Percentiles rank a stretch among this genome's conserved stretches.
Conservation (phyloP, 2,329 filamentous ascomycete genomes). For the Colletotrichum spinosum region DNA sequence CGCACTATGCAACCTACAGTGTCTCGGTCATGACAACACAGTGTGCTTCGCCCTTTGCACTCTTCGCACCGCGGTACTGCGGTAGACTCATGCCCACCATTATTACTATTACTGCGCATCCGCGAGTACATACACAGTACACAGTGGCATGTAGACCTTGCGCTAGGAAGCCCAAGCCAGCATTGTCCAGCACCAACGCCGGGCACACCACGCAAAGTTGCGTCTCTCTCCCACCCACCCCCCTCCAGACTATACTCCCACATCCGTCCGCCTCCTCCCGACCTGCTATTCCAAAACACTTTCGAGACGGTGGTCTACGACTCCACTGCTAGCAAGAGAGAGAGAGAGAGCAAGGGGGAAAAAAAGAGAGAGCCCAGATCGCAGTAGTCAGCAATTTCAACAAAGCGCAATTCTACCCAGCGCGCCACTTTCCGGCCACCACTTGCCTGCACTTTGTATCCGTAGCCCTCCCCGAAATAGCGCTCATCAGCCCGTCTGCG, state of each 20-base stretch:
- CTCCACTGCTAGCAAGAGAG: conserved; percentile 25
- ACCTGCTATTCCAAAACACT: conserved; percentile 39
- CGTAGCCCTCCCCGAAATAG: conserved; percentile 31
- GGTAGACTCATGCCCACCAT: background rate
- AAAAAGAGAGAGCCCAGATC: too few relatives aligned
- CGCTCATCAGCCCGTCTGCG: conserved; percentile 5
- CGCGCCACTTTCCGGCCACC: conserved; percentile 15
- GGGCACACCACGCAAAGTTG: background rate
- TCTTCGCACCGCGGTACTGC: background rate
- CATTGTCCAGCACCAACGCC: conserved; percentile 4
- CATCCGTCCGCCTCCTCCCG: conserved; percentile 37
- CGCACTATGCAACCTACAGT: conserved; percentile 11
- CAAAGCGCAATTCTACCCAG: conserved; percentile 29
- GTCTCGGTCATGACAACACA: background rate
- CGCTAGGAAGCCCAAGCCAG: conserved; percentile 18
- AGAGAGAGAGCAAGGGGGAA: conserved; percentile 13
- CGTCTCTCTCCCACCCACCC: conserved; percentile 6
- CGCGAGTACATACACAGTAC: background rate
- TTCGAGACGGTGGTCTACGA: conserved; percentile 39
- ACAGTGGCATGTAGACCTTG: too few relatives aligned
- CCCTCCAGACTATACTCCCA: conserved; percentile 23
- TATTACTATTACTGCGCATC: too few relatives aligned
- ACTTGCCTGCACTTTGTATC: conserved; percentile 9
- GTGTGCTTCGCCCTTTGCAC: conserved; percentile 14
- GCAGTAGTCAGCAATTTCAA: conserved; percentile 22